Evolutionary conservation across 331 rosid species (phyloP), one percentile per base, ranked within the genome.

Genomic region (Malus hybrid): DNA sequence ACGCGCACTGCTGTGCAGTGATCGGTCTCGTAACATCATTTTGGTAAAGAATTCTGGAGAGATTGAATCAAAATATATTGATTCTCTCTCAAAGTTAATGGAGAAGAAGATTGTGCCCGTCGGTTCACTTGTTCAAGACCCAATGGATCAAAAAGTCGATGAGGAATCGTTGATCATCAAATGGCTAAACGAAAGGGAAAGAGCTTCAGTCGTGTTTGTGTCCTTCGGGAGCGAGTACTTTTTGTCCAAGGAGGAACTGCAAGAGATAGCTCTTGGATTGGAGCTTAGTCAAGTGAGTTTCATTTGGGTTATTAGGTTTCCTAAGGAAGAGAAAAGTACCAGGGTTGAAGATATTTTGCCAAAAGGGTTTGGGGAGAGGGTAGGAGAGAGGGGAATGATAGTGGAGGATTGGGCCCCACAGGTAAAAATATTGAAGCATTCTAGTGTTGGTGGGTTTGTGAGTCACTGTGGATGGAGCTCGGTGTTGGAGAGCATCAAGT

Each of bases 361-460:
- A 10, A 28, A 77, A 30, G 84, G 84, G 15, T 64, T 73, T 50
- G 6, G 69, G 4, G 50, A 69, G 10, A 68, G 71, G 22, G 74
- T 55, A 1, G 74, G 69, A 30, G 78, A 64, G 4, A 74, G 46
- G 12, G 87, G 76, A 1, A 18, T 70, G 74, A 39, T 77, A 8
- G 14, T 77, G 32, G 65, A 73, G 56, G 63, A 24, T 1, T 77
- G 84, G 87, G 82, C 75, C 4, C 82, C 87, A 4, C 87, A 83
- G 36, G 67, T 28, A 8, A 67, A 26, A 28, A 66, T 83, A n/a
- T 19, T 83, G 50, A 34, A 32, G 52, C 84, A 80, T 46, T 2
- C 33, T 1, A 76, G 68, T 48, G 50, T 77, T 0, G 68, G 84
- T 10, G 84, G 87, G 55, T 50, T 50, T 50, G 55, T 15, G 55